These are phyloP conservation scores for Trametes villosa DNA, from an alignment of 768 basidiomycete genomes.

Conservation along the genomic window DNA sequence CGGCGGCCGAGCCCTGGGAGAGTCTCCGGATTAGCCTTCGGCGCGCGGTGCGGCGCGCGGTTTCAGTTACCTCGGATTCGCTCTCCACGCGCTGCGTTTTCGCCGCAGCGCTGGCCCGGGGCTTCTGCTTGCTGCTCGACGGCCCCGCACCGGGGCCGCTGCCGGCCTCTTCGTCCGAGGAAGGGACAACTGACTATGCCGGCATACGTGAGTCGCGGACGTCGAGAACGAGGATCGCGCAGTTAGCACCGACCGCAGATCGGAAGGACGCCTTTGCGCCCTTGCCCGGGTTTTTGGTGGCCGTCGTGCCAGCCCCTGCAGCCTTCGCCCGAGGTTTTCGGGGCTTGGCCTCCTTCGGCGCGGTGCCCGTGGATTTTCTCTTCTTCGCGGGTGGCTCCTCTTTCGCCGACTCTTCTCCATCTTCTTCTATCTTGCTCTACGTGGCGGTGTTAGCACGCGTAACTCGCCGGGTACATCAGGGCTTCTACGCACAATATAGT, in stretches of 20 bases:
- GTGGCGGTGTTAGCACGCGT: neutral
- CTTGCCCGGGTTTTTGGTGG: neutral
- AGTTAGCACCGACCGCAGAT: slow-evolving; percentile 12
- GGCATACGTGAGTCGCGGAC: neutral
- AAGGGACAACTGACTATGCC: slow-evolving; percentile 14
- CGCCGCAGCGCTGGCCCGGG: neutral
- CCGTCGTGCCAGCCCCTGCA: neutral
- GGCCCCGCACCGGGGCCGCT: neutral
- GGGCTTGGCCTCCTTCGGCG: neutral
- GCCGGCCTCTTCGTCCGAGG: slow-evolving; percentile 13
- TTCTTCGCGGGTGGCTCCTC: neutral
- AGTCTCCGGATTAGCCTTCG: neutral
- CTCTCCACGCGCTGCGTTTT: slow-evolving; percentile 11
- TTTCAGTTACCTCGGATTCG: slow-evolving; percentile 6
- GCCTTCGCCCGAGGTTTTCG: neutral
- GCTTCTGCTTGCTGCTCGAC: slow-evolving; percentile 9
- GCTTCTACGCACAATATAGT: slow-evolving; percentile 10
- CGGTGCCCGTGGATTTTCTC: neutral
- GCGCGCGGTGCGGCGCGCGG: neutral
- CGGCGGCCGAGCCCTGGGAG: neutral
- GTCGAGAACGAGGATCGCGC: too few species aligned
- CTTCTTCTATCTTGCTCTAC: slow-evolving; percentile 1
- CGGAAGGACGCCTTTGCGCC: slow-evolving; percentile 7
- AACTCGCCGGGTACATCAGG: neutral
- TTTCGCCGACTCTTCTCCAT: neutral